phyloP scores from a whole-genome alignment of 371 early-diverging fungal genomes.

The Catenaria anguillulae region DNA sequence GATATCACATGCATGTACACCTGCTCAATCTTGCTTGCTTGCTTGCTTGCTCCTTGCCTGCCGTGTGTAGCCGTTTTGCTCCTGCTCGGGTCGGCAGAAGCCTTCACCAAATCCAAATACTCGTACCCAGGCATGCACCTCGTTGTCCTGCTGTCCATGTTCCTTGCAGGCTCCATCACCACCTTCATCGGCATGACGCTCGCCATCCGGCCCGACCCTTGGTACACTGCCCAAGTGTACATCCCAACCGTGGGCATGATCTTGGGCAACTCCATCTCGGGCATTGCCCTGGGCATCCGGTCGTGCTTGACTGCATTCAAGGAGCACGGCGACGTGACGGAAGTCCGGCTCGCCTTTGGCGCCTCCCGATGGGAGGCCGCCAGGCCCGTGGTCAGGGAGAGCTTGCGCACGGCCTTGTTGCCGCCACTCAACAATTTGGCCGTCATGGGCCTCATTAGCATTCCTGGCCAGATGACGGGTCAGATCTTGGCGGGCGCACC shows the following conservation, averaged over 20 bases:
- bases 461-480: constrained; percentile 82
- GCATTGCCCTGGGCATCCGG: constrained; percentile 59
- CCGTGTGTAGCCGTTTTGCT: too few relatives aligned
- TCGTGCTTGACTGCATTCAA: constrained; percentile 43
- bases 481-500: constrained; percentile 70
- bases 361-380: constrained; percentile 76
- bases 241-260: constrained; percentile 79
- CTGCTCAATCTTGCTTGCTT: too few relatives aligned
- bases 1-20: too few relatives aligned
- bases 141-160: constrained; percentile 16
- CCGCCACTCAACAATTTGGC: constrained; percentile 71
- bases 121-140: constrained; percentile 15
- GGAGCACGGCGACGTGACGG: constrained; percentile 53
- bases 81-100: background rate
- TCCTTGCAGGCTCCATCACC: constrained; percentile 13
- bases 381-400: constrained; percentile 48
- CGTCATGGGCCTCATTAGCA: constrained; percentile 65
- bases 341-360: constrained; percentile 58
- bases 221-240: constrained; percentile 59
- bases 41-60: too few relatives aligned
- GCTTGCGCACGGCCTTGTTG: constrained; percentile 56
- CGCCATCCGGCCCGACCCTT: constrained; percentile 59
- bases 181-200: constrained; percentile 22
- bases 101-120: constrained; percentile 14
- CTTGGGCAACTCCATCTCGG: constrained; percentile 68